These are phyloP conservation scores for Malus hybrid DNA, from an alignment of 331 rosid genomes.

Conservation along the genomic window DNA sequence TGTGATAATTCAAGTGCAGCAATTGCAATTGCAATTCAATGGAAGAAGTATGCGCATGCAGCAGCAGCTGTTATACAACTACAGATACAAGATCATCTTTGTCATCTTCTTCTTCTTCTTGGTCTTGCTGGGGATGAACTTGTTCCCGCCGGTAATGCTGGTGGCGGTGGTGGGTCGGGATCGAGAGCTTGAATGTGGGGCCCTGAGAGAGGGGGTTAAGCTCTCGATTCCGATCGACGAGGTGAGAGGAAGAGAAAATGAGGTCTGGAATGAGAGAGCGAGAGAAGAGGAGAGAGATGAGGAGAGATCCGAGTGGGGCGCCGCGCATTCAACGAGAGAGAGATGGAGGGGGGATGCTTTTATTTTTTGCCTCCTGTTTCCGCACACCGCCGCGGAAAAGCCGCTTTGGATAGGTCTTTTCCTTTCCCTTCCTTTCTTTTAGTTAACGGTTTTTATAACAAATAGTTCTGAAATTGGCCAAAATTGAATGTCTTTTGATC, in stretches of 20 bases:
- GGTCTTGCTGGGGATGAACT: not conserved
- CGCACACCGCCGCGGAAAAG: not conserved
- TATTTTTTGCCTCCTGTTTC: not conserved
- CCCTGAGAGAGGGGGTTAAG: not conserved
- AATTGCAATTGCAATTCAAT: not conserved
- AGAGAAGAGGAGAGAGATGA: not conserved
- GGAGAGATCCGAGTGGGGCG: constrained; percentile 17
- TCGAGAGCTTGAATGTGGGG: constrained; percentile 22
- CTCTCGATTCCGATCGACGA: constrained; percentile 23
- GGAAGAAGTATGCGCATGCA: not conserved
- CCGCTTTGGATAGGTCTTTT: not conserved
- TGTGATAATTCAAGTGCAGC: not conserved
- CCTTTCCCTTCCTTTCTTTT: too few species aligned
- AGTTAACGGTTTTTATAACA: too few species aligned
- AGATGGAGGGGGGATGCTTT: not conserved
- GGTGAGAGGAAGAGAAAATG: not conserved
- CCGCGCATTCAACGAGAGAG: not conserved
- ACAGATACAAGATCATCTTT: not conserved
- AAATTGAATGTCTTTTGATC: too few species aligned
- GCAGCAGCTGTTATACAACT: not conserved
- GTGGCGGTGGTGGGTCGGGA: constrained; percentile 5
- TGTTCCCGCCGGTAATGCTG: not conserved
- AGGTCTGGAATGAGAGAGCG: not conserved
- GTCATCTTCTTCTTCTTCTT: not conserved
- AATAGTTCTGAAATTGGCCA: too few species aligned